Evolutionary conservation across 2,329 filamentous ascomycete species (phyloP).

Genomic region (Trichoderma lentiforme): DNA sequence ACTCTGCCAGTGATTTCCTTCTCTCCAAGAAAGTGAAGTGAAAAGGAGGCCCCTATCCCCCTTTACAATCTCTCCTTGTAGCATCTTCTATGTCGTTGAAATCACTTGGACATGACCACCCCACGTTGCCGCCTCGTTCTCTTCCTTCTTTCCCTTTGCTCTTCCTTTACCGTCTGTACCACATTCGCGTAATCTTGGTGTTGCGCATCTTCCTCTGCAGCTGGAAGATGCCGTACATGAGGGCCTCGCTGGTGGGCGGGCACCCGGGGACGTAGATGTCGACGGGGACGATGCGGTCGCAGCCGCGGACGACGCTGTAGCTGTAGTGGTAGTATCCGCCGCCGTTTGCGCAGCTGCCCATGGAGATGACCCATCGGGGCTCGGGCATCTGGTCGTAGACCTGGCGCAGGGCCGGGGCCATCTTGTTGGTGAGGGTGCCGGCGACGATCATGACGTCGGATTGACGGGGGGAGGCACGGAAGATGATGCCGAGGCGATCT

Average conservation of each 20-base stretch:
- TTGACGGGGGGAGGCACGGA: conserved; percentile 82
- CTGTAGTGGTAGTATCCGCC: conserved; percentile 87
- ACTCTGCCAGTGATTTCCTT: background rate
- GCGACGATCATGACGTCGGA: conserved; percentile 93
- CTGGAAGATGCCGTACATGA: conserved; percentile 70
- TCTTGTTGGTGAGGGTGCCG: conserved; percentile 92
- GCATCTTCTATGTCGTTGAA: background rate
- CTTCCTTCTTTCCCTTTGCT: background rate
- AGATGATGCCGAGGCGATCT: conserved; percentile 84
- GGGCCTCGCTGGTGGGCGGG: conserved; percentile 58
- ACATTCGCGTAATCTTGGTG: conserved; percentile 54
- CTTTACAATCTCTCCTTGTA: background rate
- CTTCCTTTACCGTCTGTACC: conserved; percentile 53
- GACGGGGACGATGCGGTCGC: conserved; percentile 73
- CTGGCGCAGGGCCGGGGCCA: conserved; percentile 85
- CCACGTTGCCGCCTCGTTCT: background rate
- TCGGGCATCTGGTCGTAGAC: conserved; percentile 97
- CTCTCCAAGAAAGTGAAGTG: background rate
- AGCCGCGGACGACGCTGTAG: conserved; percentile 72
- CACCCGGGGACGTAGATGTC: conserved; percentile 79
- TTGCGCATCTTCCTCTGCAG: conserved; percentile 72
- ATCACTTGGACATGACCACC: background rate
- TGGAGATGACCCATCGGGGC: conserved; percentile 78
- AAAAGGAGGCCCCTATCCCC: background rate
- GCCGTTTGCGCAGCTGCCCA: conserved; percentile 82